phyloP scores from a whole-genome alignment of 768 basidiomycete species.

The Gelatoporia subvermispora region DNA sequence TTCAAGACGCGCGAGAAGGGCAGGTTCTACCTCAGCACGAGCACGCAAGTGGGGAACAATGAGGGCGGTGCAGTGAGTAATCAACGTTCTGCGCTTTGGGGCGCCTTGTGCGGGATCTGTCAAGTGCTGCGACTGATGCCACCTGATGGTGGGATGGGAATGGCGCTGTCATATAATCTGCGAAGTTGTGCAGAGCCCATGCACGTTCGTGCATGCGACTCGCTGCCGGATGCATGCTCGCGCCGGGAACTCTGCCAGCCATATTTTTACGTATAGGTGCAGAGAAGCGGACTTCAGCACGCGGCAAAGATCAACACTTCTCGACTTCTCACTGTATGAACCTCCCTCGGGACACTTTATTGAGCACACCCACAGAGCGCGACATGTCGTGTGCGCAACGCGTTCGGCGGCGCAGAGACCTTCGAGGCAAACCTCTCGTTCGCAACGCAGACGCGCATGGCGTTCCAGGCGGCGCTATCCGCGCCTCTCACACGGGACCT shows the following conservation, averaged over 20 bases:
- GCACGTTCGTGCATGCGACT: no score
- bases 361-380: constrained; percentile 46
- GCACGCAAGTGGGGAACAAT: constrained; percentile 89
- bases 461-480: constrained; percentile 68
- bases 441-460: constrained; percentile 82
- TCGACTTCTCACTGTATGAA: neutral
- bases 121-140: no score
- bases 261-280: no score
- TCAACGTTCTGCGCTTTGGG: neutral
- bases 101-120: no score
- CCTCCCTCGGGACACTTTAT: neutral
- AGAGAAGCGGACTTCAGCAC: no score
- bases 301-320: no score
- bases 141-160: no score
- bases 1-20: constrained; percentile 75
- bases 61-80: constrained; percentile 86
- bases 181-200: no score
- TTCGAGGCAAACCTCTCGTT: constrained; percentile 78
- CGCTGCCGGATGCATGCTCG: no score
- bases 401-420: constrained; percentile 88
- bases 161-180: no score
- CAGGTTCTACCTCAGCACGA: constrained; percentile 70
- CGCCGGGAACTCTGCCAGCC: no score
- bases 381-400: constrained; percentile 78
- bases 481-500: constrained; percentile 56